Conservation (phyloP, 768 basidiomycete species). For the Lactifluus echinatus region DNA sequence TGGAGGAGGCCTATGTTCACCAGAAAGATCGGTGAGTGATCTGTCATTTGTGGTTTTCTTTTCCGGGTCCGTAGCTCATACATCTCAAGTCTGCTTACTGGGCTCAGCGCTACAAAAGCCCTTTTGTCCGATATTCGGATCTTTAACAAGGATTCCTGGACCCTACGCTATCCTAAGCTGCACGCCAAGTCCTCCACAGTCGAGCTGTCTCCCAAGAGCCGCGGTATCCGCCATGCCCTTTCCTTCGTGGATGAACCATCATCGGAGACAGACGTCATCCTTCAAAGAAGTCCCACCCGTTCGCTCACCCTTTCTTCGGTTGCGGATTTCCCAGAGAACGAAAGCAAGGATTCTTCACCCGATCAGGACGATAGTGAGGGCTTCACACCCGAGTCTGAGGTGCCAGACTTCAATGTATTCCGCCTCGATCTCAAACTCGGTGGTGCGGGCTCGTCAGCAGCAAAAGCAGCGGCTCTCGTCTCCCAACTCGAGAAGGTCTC, state of each 20-base stretch:
- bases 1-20: slow-evolving; percentile 11
- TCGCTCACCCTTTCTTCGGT: slow-evolving; percentile 52
- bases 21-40: slow-evolving; percentile 17
- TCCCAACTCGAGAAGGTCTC: slow-evolving; percentile 88
- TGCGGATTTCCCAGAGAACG: slow-evolving; percentile 34
- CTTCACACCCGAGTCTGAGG: slow-evolving; percentile 34
- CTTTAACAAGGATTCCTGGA: slow-evolving; percentile 85
- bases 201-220: slow-evolving; percentile 28
- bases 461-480: slow-evolving; percentile 67
- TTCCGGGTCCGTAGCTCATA: neutral
- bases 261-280: slow-evolving; percentile 54
- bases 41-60: neutral
- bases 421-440: slow-evolving; percentile 92
- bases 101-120: slow-evolving; percentile 62
- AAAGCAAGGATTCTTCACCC: slow-evolving; percentile 26
- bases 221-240: slow-evolving; percentile 53
- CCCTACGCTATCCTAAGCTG: slow-evolving; percentile 80
- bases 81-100: slow-evolving; percentile 53
- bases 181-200: slow-evolving; percentile 34
- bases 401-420: slow-evolving; percentile 74
- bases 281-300: slow-evolving; percentile 43
- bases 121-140: slow-evolving; percentile 62
- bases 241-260: slow-evolving; percentile 81
- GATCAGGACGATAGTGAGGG: slow-evolving; percentile 25
- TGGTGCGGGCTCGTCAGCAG: slow-evolving; percentile 51